Percentiles rank a stretch among this genome's conserved stretches.
These are phyloP conservation scores for Geranium brycei DNA, from an alignment of 345 rosid genomes.

Conservation along the genomic window DNA sequence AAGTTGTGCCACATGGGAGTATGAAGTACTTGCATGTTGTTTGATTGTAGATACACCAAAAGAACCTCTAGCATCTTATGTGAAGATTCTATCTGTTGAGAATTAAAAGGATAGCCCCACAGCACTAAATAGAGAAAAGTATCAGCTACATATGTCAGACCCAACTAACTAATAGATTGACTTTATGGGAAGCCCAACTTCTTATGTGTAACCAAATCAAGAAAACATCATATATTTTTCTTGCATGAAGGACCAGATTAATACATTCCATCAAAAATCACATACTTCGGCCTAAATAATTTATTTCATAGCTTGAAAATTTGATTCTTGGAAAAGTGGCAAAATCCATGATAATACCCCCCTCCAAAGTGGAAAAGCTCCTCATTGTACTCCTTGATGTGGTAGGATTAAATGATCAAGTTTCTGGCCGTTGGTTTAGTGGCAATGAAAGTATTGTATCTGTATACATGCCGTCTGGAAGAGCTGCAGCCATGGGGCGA, in stretches of 20 bases:
- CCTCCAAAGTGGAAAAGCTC: not conserved
- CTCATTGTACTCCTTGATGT: constrained; percentile 1
- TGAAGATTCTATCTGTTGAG: too few species aligned
- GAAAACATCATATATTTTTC: too few species aligned
- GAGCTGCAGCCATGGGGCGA: constrained; percentile 52
- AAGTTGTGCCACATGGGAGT: not conserved
- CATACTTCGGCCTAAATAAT: too few species aligned
- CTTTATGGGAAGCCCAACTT: too few species aligned
- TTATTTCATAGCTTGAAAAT: not conserved
- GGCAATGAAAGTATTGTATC: constrained; percentile 47
- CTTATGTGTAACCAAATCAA: too few species aligned
- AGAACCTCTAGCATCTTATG: not conserved
- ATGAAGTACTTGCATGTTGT: too few species aligned
- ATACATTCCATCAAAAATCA: too few species aligned
- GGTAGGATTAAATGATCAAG: constrained; percentile 38
- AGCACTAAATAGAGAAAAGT: too few species aligned
- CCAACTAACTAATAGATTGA: too few species aligned
- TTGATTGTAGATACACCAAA: too few species aligned
- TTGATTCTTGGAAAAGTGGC: not conserved
- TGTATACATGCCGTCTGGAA: constrained; percentile 48
- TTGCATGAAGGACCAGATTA: not conserved
- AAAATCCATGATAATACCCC: not conserved
- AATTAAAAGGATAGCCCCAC: too few species aligned
- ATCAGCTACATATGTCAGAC: too few species aligned
- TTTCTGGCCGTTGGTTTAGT: constrained; percentile 59